phyloP scores from a whole-genome alignment of 495 filamentous ascomycete genomes.

The Alectoria sarmentosa region DNA sequence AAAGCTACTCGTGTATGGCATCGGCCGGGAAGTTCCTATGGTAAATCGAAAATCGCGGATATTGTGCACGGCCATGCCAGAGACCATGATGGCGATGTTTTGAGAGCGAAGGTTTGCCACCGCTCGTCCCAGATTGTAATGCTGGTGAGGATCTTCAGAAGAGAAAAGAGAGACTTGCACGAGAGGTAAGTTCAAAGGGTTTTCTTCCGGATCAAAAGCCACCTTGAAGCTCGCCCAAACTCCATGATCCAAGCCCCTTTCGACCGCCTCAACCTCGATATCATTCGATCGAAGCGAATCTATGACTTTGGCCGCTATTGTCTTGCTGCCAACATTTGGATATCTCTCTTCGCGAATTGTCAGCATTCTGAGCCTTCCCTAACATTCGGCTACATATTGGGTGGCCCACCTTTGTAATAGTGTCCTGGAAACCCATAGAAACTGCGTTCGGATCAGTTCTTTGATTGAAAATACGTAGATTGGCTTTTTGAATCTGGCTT shows the following conservation, averaged over 20 bases:
- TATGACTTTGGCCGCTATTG: slow-evolving; percentile 62
- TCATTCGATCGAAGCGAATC: slow-evolving; percentile 48
- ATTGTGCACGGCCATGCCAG: slow-evolving; percentile 88
- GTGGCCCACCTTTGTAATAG: slow-evolving; percentile 36
- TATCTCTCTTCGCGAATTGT: slow-evolving; percentile 43
- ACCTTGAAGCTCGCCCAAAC: slow-evolving; percentile 65
- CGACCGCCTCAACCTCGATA: slow-evolving; percentile 56
- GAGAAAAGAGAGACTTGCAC: slow-evolving; percentile 75
- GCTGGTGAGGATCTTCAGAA: slow-evolving; percentile 59
- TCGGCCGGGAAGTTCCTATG: slow-evolving; percentile 37
- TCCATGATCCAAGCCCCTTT: slow-evolving; percentile 73
- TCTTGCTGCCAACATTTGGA: slow-evolving; percentile 59
- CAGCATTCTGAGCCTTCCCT: slow-evolving; percentile 36
- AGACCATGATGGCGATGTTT: slow-evolving; percentile 63
- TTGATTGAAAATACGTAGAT: background rate
- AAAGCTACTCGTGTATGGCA: slow-evolving; percentile 68
- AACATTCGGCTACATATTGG: background rate
- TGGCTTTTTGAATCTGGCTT: slow-evolving; percentile 22
- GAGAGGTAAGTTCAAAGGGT: slow-evolving; percentile 69
- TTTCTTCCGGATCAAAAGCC: slow-evolving; percentile 64
- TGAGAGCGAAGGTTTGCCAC: slow-evolving; percentile 62
- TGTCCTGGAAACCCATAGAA: slow-evolving; percentile 73
- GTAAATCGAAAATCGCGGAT: slow-evolving; percentile 55
- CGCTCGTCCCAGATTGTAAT: slow-evolving; percentile 66
- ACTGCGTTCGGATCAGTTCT: slow-evolving; percentile 30